phyloP scores from a whole-genome alignment of 495 filamentous ascomycete species.

The Hypoxylon rickii region DNA sequence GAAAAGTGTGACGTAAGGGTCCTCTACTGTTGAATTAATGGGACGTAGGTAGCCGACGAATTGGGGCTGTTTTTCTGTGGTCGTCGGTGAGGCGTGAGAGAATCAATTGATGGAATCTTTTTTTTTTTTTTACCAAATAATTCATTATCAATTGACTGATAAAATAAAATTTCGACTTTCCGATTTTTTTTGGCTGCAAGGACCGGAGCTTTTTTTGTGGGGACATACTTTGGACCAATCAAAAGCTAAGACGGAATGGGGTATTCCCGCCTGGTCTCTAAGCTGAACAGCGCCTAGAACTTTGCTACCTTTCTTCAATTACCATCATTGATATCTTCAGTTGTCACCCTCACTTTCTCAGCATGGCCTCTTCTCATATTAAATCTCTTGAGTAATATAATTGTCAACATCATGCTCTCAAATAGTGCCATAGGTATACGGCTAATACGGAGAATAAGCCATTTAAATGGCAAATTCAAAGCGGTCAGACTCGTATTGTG shows the following conservation, averaged over 20 bases:
- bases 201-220: conserved; percentile 21
- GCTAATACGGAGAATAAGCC: too few species aligned
- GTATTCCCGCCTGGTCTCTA: conserved; percentile 16
- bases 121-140: neutral
- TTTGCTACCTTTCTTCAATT: neutral
- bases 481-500: too few species aligned
- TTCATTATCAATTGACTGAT: conserved; percentile 27
- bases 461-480: too few species aligned
- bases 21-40: neutral
- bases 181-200: conserved; percentile 30
- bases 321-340: neutral
- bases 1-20: too few species aligned
- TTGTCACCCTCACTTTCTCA: neutral
- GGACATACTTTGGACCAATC: conserved; percentile 17
- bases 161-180: conserved; percentile 21
- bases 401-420: too few species aligned
- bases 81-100: conserved; percentile 10
- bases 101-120: conserved; percentile 12
- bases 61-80: neutral
- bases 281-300: neutral
- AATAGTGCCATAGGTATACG: too few species aligned
- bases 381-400: too few species aligned
- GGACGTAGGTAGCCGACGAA: neutral
- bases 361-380: too few species aligned
- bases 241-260: conserved; percentile 2